Base-by-base conservation (phyloP, 345 rosid genomes). In the Syzygium aromaticum region DNA sequence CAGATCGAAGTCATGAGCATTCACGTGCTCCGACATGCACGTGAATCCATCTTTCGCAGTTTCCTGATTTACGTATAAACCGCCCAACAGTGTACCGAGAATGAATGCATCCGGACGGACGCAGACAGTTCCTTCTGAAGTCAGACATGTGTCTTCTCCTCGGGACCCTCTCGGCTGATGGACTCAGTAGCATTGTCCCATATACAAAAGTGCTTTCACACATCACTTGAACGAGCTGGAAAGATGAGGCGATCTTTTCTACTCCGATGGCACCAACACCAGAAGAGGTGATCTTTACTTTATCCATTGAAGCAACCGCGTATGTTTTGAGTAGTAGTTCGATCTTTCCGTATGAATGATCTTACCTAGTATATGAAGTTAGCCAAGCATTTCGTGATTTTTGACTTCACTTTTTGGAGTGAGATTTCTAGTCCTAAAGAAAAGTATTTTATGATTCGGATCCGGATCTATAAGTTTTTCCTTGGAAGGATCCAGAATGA, bases 1-100 rank as follows among this genome's bases (percentile, higher is more conserved):
- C 92, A 21, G 54, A 85, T 87, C 91, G 87, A 87, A 86, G 77
- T 84, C 80, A 85, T 27, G 46, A 84, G 56, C 88, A 57, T 84
- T 89, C 89, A 51, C 77, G 82, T 56, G 84, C 25, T 40, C 77
- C 82, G 82, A 85, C 43, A 57, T 27, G 38, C 30, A 85, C 28
- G 86, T 56, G 52, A 85, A 56, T 56, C 19, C 61, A 25, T 85
- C 23, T 11, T 16, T 22, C 52, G 7, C 59, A 56, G 61, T 84
- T 84, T 84, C 78, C 40, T 16, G 54, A 57, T 57, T 85, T 85
- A 22, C 82, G 43, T 38, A 73, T 5, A 25, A 38, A 73, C 49
- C 49, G 49, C 49, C 49, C 82, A 38, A 38, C 82, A 19, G 49
- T 73, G 46, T 33, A 3, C 25, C 14, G 49, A 19, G 80, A 73